Percentiles rank a stretch among this genome's conserved stretches.
phyloP scores from a whole-genome alignment of 192 early-diverging fungal genomes.

The Neocallimastix lanati region DNA sequence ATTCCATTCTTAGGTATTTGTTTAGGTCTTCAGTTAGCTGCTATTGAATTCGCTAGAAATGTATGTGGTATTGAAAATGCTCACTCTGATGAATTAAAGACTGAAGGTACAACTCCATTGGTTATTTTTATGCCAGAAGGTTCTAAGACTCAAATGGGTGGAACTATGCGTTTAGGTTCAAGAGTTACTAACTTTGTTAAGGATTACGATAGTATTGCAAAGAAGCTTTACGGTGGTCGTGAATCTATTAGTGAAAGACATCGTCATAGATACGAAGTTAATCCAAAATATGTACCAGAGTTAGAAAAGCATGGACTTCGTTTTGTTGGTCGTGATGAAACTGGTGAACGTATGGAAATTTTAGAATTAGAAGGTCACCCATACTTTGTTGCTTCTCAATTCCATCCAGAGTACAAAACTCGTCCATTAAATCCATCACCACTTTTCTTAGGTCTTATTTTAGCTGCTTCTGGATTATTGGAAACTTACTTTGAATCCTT shows the following conservation, averaged over 20 bases:
- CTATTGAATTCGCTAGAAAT: slow-evolving; percentile 92
- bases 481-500: slow-evolving; percentile 15
- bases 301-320: slow-evolving; percentile 64
- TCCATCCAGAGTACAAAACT: slow-evolving; percentile 94
- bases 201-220: background rate
- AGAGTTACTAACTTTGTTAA: slow-evolving; percentile 51
- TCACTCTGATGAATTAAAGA: slow-evolving; percentile 69
- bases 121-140: slow-evolving; percentile 98
- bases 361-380: slow-evolving; percentile 64
- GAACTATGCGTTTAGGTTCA: slow-evolving; percentile 88
- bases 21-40: slow-evolving; percentile 89
- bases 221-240: background rate
- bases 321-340: slow-evolving; percentile 88
- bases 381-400: slow-evolving; percentile 88
- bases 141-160: slow-evolving; percentile 74
- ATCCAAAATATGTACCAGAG: slow-evolving; percentile 56
- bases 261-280: slow-evolving; percentile 78
- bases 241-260: slow-evolving; percentile 8
- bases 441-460: slow-evolving; percentile 78
- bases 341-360: slow-evolving; percentile 96
- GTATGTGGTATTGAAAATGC: slow-evolving; percentile 63
- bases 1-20: slow-evolving; percentile 96
- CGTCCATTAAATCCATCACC: slow-evolving; percentile 82
- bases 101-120: slow-evolving; percentile 49
- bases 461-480: slow-evolving; percentile 62